Percentiles rank a stretch among this genome's conserved stretches.
phyloP scores from a whole-genome alignment of 2,329 filamentous ascomycete species.

The Fusarium sp. region DNA sequence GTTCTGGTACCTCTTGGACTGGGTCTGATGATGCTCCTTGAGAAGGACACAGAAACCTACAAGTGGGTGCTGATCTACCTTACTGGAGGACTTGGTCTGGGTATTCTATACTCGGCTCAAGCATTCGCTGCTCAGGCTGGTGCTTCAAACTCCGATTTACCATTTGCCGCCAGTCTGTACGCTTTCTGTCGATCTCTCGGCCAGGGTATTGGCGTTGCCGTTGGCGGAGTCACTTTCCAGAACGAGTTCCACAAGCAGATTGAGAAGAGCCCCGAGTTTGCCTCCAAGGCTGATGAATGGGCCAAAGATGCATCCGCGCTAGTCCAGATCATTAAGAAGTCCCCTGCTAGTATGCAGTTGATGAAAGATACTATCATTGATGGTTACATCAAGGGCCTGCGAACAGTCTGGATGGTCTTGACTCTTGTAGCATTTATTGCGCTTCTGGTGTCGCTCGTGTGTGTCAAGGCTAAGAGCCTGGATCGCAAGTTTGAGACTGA shows the following conservation, averaged over 20 bases:
- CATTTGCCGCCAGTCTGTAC: slow-evolving; percentile 70
- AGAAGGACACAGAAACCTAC: slow-evolving; percentile 61
- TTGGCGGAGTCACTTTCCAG: slow-evolving; percentile 77
- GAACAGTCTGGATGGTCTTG: slow-evolving; percentile 51
- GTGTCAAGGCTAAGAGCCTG: slow-evolving; percentile 39
- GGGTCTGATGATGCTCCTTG: slow-evolving; percentile 66
- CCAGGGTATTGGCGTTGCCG: slow-evolving; percentile 73
- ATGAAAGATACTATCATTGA: slow-evolving; percentile 47
- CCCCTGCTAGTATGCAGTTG: slow-evolving; percentile 53
- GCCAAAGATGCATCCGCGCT: slow-evolving; percentile 69
- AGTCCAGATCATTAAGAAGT: slow-evolving; percentile 59
- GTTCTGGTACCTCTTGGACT: slow-evolving; percentile 68
- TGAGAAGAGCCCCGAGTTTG: slow-evolving; percentile 60
- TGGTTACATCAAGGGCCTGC: slow-evolving; percentile 52
- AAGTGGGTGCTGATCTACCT: slow-evolving; percentile 73
- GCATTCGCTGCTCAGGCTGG: slow-evolving; percentile 71
- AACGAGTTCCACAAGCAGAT: slow-evolving; percentile 70
- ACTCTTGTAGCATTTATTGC: slow-evolving; percentile 47
- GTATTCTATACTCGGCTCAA: slow-evolving; percentile 73
- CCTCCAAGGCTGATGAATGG: slow-evolving; percentile 57
- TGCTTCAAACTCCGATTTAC: slow-evolving; percentile 56
- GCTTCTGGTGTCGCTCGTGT: slow-evolving; percentile 31
- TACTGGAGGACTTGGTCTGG: slow-evolving; percentile 69
- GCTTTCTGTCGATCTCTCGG: slow-evolving; percentile 72
- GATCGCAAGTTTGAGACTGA: slow-evolving; percentile 44